These are phyloP conservation scores for Penicillium rolfsii DNA, from an alignment of 2,329 filamentous ascomycete species.

Conservation along the genomic window DNA sequence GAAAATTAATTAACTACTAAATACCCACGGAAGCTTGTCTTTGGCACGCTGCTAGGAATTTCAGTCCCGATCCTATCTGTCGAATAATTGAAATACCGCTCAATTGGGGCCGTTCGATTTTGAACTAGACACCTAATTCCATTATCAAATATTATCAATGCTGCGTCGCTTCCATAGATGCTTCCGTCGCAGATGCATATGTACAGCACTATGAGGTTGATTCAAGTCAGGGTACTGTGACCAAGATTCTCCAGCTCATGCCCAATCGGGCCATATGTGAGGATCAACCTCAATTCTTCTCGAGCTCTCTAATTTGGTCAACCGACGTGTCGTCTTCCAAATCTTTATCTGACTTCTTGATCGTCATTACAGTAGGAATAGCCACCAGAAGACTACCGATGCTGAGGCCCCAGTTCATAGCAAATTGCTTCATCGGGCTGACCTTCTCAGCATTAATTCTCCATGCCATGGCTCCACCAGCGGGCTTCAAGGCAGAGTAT, in stretches of 20 bases:
- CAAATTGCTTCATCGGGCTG: constrained; percentile 4
- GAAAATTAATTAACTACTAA: no score
- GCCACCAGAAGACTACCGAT: constrained; percentile 5
- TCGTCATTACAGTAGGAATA: background rate
- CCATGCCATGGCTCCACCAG: constrained; percentile 1
- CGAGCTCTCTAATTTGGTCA: background rate
- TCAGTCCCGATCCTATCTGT: no score
- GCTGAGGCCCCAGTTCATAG: constrained; percentile 2
- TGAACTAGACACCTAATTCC: background rate
- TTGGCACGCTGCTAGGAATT: no score
- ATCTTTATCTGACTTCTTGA: background rate
- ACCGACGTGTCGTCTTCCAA: background rate
- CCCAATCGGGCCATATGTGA: background rate
- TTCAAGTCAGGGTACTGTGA: background rate
- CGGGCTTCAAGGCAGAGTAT: constrained; percentile 1
- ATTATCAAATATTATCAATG: background rate
- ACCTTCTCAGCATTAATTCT: constrained; percentile 4
- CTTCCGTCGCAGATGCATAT: background rate
- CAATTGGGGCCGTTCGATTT: background rate
- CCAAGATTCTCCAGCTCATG: background rate
- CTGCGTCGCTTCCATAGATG: background rate
- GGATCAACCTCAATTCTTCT: background rate
- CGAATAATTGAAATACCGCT: no score
- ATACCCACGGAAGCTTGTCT: no score
- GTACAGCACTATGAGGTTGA: background rate